A percentile compares a stretch with the other conserved stretches of the same genome.
These are phyloP conservation scores for Postia placenta DNA, from an alignment of 768 basidiomycete species.

Conservation along the genomic window DNA sequence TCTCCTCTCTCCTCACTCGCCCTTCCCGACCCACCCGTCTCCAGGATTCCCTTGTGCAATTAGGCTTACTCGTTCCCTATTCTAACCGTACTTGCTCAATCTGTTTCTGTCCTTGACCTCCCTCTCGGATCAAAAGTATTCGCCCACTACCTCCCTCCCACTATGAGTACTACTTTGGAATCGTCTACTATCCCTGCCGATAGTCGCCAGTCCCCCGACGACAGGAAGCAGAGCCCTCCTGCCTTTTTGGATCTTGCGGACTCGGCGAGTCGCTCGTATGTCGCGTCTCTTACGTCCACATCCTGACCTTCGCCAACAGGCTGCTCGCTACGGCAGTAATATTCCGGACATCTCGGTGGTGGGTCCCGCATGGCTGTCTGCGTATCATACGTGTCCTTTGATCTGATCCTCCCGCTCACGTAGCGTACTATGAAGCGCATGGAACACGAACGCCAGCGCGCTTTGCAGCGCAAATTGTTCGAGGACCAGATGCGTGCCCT, in stretches of 20 bases:
- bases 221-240: slow-evolving; percentile 81
- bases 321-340: slow-evolving; percentile 80
- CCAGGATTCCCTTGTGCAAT: slow-evolving; percentile 64
- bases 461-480: slow-evolving; percentile 81
- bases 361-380: slow-evolving; percentile 28
- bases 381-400: slow-evolving; percentile 3
- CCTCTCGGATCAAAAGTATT: slow-evolving; percentile 49
- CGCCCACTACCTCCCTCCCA: slow-evolving; percentile 35
- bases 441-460: slow-evolving; percentile 86
- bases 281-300: slow-evolving; percentile 2
- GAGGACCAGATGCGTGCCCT: slow-evolving; percentile 95
- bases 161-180: slow-evolving; percentile 69
- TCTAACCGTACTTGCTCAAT: slow-evolving; percentile 43
- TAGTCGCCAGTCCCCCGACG: slow-evolving; percentile 62
- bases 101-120: slow-evolving; percentile 49
- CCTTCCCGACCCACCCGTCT: slow-evolving; percentile 6
- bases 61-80: slow-evolving; percentile 40
- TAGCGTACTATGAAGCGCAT: slow-evolving; percentile 86
- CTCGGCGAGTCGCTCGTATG: slow-evolving; percentile 53
- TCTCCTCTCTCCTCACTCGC: slow-evolving; percentile 14
- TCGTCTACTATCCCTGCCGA: slow-evolving; percentile 68
- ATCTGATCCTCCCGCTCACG: slow-evolving; percentile 8
- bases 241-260: slow-evolving; percentile 93
- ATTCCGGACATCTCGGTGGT: slow-evolving; percentile 84
- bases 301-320: slow-evolving; percentile 35